These are phyloP conservation scores for Penicillium coffeae DNA, from an alignment of 495 filamentous ascomycete genomes.

Conservation along the genomic window DNA sequence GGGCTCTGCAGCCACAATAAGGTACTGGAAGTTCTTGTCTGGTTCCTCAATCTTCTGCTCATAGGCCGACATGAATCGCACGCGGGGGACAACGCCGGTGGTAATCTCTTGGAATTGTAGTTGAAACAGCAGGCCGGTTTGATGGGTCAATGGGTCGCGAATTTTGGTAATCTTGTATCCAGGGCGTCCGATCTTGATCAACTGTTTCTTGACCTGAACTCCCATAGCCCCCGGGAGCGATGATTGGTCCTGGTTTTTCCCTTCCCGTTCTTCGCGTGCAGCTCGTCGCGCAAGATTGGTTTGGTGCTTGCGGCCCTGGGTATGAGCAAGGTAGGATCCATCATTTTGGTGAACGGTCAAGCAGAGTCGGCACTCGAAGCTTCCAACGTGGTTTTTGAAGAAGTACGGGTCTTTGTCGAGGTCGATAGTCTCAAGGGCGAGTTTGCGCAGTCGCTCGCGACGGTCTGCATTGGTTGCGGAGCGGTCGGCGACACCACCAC, in stretches of 20 bases:
- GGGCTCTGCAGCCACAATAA: conserved; percentile 92
- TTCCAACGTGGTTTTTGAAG: conserved; percentile 99
- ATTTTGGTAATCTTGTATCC: conserved; percentile 98
- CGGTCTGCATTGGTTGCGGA: conserved; percentile 94
- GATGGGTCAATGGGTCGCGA: conserved; percentile 82
- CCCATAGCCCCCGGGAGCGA: conserved; percentile 68
- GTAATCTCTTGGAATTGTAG: conserved; percentile 92
- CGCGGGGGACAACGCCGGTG: conserved; percentile 67
- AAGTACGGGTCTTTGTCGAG: conserved; percentile 99
- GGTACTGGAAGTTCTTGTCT: conserved; percentile 89
- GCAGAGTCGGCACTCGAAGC: conserved; percentile 96
- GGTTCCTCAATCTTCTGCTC: conserved; percentile 95
- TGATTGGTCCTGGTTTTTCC: conserved; percentile 66
- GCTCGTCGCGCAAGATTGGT: conserved; percentile 97
- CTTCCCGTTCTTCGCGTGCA: conserved; percentile 89
- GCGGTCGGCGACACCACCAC: conserved; percentile 91
- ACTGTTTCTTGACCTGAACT: conserved; percentile 78
- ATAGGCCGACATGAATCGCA: conserved; percentile 96
- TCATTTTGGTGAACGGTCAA: conserved; percentile 99
- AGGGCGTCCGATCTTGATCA: conserved; percentile 95
- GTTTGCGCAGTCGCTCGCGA: conserved; percentile 92
- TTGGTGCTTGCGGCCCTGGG: conserved; percentile 97
- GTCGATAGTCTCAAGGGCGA: conserved; percentile 97
- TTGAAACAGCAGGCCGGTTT: conserved; percentile 90
- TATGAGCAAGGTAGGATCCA: conserved; percentile 98